A percentile compares a stretch with the other conserved stretches of the same genome.
Evolutionary conservation across 148 eudicot genomes (phyloP).

Genomic region (Rhododendron henanense): DNA sequence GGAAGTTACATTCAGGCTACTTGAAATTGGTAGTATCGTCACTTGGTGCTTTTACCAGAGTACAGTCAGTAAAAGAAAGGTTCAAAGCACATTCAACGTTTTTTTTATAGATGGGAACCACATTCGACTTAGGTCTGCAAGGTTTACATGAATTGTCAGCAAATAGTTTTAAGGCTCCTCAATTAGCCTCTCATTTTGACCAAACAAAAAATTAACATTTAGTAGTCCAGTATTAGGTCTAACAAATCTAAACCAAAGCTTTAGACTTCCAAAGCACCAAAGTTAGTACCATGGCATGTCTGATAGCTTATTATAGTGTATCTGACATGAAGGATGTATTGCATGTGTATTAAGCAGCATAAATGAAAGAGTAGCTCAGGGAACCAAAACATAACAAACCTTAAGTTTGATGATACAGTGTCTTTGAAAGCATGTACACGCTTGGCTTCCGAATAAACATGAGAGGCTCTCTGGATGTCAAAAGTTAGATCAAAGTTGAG

Average conservation of each 20-base stretch:
- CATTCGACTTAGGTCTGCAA: not conserved
- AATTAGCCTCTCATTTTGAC: not conserved
- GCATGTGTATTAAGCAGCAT: not conserved
- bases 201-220: not conserved
- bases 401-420: conserved; percentile 66
- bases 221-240: not conserved
- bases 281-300: not conserved
- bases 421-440: conserved; percentile 95
- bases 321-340: not conserved
- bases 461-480: conserved; percentile 79
- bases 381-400: conserved; percentile 34
- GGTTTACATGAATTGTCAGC: not conserved
- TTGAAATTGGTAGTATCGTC: not conserved
- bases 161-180: not conserved
- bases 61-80: not conserved
- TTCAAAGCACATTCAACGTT: not conserved
- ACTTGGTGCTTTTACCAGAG: not conserved
- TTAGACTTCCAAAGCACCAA: conserved; percentile 3
- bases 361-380: not conserved
- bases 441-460: conserved; percentile 96
- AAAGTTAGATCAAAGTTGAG: not conserved
- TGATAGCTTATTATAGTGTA: not conserved
- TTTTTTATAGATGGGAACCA: not conserved
- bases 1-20: not conserved
- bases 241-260: not conserved